phyloP scores from a whole-genome alignment of 2,329 filamentous ascomycete species.

The Purpureocillium lavendulum region DNA sequence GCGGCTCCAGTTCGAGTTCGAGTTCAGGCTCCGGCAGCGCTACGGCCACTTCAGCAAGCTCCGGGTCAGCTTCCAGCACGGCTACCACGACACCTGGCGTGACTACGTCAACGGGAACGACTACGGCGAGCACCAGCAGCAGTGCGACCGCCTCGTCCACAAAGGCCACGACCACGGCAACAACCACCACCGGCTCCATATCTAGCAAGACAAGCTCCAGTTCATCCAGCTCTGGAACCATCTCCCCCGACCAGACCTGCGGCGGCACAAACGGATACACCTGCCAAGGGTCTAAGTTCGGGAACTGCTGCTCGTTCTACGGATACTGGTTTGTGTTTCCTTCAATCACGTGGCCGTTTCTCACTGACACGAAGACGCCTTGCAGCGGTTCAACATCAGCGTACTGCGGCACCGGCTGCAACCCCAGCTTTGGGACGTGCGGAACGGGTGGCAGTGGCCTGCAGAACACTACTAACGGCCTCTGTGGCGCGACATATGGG shows the following conservation, averaged over 20 bases:
- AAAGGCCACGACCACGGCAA: no score
- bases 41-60: no score
- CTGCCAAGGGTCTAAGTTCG: slow-evolving; percentile 25
- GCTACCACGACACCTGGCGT: no score
- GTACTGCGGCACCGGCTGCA: slow-evolving; percentile 30
- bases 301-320: slow-evolving; percentile 31
- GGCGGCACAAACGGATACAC: slow-evolving; percentile 24
- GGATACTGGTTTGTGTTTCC: slow-evolving; percentile 27
- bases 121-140: no score
- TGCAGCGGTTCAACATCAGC: slow-evolving; percentile 19
- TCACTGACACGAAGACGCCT: background rate
- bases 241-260: slow-evolving; percentile 27
- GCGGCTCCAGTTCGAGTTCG: no score
- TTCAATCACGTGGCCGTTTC: background rate
- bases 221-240: no score
- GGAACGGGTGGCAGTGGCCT: slow-evolving; percentile 12
- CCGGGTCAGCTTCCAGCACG: no score
- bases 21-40: no score
- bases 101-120: no score
- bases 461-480: slow-evolving; percentile 25
- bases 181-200: slow-evolving; percentile 6
- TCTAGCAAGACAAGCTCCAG: slow-evolving; percentile 11
- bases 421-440: slow-evolving; percentile 25
- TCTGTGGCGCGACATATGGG: slow-evolving; percentile 22
- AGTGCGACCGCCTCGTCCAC: no score